A percentile compares a stretch with the other conserved stretches of the same genome.
Conservation (phyloP, 768 basidiomycete genomes). For the Nevesoporus exiguus region DNA sequence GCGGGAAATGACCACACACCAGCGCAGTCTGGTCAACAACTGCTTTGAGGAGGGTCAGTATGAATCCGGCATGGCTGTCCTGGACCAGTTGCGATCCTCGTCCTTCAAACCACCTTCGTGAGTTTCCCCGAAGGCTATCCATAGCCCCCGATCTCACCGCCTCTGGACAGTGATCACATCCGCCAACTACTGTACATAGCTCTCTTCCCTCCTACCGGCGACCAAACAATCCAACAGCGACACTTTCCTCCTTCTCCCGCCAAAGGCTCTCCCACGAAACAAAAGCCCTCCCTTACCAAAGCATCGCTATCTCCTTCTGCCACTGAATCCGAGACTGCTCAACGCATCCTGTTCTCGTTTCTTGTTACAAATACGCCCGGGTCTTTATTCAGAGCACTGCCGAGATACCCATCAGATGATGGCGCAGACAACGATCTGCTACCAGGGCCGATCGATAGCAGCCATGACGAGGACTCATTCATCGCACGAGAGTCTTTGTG, state of each 20-base stretch:
- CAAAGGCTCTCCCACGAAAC: constrained; percentile 50
- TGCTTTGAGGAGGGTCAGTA: constrained; percentile 79
- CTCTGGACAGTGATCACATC: constrained; percentile 49
- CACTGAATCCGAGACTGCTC: constrained; percentile 48
- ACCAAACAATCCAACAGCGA: constrained; percentile 18
- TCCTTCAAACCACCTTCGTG: constrained; percentile 57
- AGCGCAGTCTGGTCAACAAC: constrained; percentile 60
- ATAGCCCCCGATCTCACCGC: constrained; percentile 12
- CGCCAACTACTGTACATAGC: constrained; percentile 68
- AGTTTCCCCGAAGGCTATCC: constrained; percentile 26
- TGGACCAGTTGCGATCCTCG: constrained; percentile 61
- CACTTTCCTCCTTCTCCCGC: constrained; percentile 30
- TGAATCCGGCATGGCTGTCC: constrained; percentile 58
- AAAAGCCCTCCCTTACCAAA: constrained; percentile 38
- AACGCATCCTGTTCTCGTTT: constrained; percentile 52
- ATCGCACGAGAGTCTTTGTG: constrained; percentile 53
- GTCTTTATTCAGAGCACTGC: constrained; percentile 53
- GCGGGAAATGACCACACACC: constrained; percentile 45
- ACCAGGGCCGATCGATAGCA: constrained; percentile 20
- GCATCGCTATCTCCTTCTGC: constrained; percentile 42
- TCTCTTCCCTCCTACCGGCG: constrained; percentile 47
- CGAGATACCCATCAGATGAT: constrained; percentile 38
- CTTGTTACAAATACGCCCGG: constrained; percentile 53
- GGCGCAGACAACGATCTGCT: constrained; percentile 1
- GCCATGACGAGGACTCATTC: constrained; percentile 49